Evolutionary conservation across 1,284 basidiomycete genomes (phyloP).

Genomic region (Microstroma glucosiphilum): DNA sequence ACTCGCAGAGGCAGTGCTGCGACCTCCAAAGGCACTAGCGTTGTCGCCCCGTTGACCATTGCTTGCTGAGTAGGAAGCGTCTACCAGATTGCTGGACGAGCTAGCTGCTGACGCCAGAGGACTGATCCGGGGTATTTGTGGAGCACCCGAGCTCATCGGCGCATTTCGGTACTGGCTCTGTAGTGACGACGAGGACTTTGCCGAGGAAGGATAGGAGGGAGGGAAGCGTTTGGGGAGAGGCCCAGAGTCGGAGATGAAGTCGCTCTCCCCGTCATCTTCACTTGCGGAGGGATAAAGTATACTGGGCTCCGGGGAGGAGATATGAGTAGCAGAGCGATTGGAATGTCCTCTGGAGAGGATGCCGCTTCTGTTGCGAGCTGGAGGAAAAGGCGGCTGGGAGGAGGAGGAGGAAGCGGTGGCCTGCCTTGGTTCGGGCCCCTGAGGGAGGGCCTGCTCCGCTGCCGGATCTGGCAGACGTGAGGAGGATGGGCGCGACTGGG

Average conservation of each 20-base stretch:
- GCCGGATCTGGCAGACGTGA: no score
- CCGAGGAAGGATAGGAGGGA: background rate
- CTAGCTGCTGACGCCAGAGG: no score
- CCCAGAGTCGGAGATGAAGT: conserved; percentile 27
- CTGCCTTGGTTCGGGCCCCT: no score
- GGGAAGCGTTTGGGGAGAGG: conserved; percentile 32
- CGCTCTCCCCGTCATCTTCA: conserved; percentile 25
- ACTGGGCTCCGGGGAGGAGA: background rate
- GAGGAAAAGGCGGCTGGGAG: background rate
- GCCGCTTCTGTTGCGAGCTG: background rate
- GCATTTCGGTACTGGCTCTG: no score
- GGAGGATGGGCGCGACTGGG: no score
- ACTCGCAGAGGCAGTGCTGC: conserved; percentile 25
- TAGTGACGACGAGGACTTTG: no score
- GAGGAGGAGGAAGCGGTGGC: background rate
- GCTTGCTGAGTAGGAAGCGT: background rate
- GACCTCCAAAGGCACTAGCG: background rate
- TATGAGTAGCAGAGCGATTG: background rate
- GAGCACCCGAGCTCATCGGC: no score
- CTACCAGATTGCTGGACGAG: background rate
- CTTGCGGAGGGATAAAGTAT: background rate
- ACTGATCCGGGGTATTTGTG: no score
- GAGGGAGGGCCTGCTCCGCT: no score
- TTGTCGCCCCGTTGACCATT: background rate
- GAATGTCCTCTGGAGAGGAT: background rate